Evolutionary conservation across 2,329 filamentous ascomycete species (phyloP).

Genomic region (Pseudogymnoascus sp.): DNA sequence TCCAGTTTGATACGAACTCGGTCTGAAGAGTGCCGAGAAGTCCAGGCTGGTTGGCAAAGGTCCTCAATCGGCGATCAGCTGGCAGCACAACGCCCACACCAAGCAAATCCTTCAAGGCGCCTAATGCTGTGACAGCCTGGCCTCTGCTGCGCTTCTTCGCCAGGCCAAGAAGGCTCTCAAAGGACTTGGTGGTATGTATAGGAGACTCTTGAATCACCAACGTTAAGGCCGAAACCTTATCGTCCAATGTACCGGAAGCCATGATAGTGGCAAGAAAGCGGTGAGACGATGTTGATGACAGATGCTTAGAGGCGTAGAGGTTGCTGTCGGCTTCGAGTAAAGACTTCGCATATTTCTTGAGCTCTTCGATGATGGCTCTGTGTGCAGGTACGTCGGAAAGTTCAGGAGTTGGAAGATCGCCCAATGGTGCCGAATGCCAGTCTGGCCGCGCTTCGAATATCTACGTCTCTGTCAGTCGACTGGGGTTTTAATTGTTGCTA

Average conservation of each 20-base stretch:
- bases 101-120: slow-evolving; percentile 88
- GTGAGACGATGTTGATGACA: slow-evolving; percentile 77
- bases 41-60: slow-evolving; percentile 73
- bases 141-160: slow-evolving; percentile 92
- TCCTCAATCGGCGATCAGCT: slow-evolving; percentile 68
- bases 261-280: slow-evolving; percentile 98
- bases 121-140: slow-evolving; percentile 86
- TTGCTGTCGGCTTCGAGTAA: slow-evolving; percentile 73
- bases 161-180: slow-evolving; percentile 74
- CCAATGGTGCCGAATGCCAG: slow-evolving; percentile 57
- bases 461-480: slow-evolving; percentile 34
- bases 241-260: slow-evolving; percentile 89
- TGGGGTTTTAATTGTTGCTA: slow-evolving; percentile 11
- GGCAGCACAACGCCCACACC: slow-evolving; percentile 84
- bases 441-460: slow-evolving; percentile 56
- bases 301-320: slow-evolving; percentile 63
- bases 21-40: slow-evolving; percentile 66
- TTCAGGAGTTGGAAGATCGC: slow-evolving; percentile 41
- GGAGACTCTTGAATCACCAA: slow-evolving; percentile 94
- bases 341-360: slow-evolving; percentile 64
- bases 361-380: slow-evolving; percentile 46
- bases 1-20: slow-evolving; percentile 54
- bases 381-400: slow-evolving; percentile 41
- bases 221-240: slow-evolving; percentile 93
- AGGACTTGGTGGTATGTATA: slow-evolving; percentile 81